These are phyloP conservation scores for Tagetes erecta DNA, from an alignment of 129 eudicot species.

Conservation along the genomic window DNA sequence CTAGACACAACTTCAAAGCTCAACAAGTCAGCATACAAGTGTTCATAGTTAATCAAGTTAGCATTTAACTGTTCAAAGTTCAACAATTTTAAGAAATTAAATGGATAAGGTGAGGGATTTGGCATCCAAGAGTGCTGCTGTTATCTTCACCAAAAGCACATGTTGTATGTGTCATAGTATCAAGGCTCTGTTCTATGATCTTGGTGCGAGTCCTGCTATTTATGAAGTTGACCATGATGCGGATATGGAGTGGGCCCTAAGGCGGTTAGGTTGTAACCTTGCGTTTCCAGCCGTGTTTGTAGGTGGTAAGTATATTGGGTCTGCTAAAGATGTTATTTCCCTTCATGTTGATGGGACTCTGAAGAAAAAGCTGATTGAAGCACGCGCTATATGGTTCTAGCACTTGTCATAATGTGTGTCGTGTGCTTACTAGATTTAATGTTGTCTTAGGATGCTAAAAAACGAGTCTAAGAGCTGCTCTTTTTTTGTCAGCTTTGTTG, in stretches of 20 bases:
- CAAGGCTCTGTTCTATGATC: constrained; percentile 77
- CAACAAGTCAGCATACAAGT: constrained; percentile 27
- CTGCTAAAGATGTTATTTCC: constrained; percentile 72
- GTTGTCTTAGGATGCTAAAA: constrained; percentile 23
- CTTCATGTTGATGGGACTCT: constrained; percentile 78
- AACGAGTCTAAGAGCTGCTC: constrained; percentile 28
- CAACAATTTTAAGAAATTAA: neutral
- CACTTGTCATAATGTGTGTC: neutral
- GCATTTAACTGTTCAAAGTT: too few relatives aligned
- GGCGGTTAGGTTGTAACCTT: constrained; percentile 67
- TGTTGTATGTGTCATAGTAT: constrained; percentile 97
- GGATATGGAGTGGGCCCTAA: constrained; percentile 76
- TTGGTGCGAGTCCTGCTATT: constrained; percentile 91
- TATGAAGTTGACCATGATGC: constrained; percentile 76
- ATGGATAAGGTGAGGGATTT: constrained; percentile 79
- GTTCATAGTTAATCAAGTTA: too few relatives aligned
- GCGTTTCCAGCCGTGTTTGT: constrained; percentile 81
- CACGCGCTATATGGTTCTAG: constrained; percentile 87
- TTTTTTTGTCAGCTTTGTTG: constrained; percentile 32
- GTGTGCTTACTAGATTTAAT: constrained; percentile 18
- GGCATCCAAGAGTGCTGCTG: constrained; percentile 87
- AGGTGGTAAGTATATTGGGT: constrained; percentile 77
- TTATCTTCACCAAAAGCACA: constrained; percentile 90
- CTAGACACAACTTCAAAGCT: constrained; percentile 28
- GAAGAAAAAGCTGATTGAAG: constrained; percentile 68